Evolutionary conservation across 2,329 filamentous ascomycete genomes (phyloP).

Genomic region (Neonectria ditissima): DNA sequence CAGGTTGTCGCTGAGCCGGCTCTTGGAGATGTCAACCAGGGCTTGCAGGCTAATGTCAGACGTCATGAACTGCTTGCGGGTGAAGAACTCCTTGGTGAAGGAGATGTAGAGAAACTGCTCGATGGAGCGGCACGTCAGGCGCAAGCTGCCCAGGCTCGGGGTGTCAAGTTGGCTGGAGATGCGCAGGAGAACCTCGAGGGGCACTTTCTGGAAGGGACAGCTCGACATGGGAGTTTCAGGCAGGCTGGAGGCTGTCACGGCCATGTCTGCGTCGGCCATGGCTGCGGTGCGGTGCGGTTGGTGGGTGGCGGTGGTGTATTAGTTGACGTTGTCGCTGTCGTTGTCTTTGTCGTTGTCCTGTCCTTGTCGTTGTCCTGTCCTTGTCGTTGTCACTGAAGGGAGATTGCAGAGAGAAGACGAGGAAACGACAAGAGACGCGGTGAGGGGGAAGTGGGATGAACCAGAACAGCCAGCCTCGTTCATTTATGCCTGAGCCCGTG

Average conservation of each 20-base stretch:
- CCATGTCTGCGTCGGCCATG: conserved; percentile 33
- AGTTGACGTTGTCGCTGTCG: background rate
- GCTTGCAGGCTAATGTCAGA: conserved; percentile 66
- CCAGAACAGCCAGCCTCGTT: background rate
- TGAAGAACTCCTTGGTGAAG: conserved; percentile 74
- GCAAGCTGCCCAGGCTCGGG: conserved; percentile 64
- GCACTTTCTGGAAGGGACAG: conserved; percentile 54
- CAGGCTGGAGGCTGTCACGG: conserved; percentile 25
- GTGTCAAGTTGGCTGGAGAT: conserved; percentile 67
- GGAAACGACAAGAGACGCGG: background rate
- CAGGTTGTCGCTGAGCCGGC: conserved; percentile 54
- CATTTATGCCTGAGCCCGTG: background rate
- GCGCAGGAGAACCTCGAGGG: conserved; percentile 69
- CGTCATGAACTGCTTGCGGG: conserved; percentile 74
- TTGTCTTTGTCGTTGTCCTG: too few relatives aligned
- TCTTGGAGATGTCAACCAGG: conserved; percentile 65
- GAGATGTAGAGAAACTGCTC: conserved; percentile 65
- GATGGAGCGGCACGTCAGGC: conserved; percentile 65
- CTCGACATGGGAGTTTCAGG: background rate
- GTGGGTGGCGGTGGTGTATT: background rate
- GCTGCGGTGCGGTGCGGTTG: background rate
- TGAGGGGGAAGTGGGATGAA: background rate
- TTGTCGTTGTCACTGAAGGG: too few relatives aligned
- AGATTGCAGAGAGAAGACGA: too few relatives aligned
- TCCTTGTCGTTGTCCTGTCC: too few relatives aligned